phyloP scores from a whole-genome alignment of 202 grass and related monocot genomes.

The Panicum hallii region DNA sequence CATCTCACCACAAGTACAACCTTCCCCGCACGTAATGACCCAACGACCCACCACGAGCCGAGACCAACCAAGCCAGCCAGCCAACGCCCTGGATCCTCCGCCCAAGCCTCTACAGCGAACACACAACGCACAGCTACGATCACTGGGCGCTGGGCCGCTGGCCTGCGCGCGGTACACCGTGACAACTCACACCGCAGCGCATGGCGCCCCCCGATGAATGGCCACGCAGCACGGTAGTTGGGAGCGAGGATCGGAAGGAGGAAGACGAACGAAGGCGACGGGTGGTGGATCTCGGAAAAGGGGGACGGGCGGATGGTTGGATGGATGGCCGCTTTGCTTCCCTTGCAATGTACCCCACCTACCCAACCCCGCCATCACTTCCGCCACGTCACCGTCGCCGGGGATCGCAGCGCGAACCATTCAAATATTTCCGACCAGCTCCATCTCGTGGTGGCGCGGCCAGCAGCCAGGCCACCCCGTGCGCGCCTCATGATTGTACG shows the following conservation, averaged over 20 bases:
- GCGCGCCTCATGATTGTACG: conserved; percentile 45
- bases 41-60: background rate
- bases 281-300: conserved; percentile 13
- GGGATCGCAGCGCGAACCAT: background rate
- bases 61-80: background rate
- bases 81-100: no score
- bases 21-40: background rate
- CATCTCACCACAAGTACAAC: background rate
- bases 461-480: background rate
- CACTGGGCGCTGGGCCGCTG: background rate
- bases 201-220: background rate
- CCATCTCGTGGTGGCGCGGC: no score
- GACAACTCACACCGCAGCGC: background rate
- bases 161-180: background rate
- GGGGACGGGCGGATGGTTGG: conserved; percentile 39
- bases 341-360: conserved; percentile 75
- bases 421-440: no score
- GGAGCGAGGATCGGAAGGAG: background rate
- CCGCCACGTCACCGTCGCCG: conserved; percentile 28
- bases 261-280: conserved; percentile 27
- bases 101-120: background rate
- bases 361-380: conserved; percentile 49
- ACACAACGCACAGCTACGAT: background rate
- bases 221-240: conserved; percentile 38
- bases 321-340: conserved; percentile 71